Base-by-base conservation (phyloP, 352 stramenopile species). In the Phytopythium montanum region DNA sequence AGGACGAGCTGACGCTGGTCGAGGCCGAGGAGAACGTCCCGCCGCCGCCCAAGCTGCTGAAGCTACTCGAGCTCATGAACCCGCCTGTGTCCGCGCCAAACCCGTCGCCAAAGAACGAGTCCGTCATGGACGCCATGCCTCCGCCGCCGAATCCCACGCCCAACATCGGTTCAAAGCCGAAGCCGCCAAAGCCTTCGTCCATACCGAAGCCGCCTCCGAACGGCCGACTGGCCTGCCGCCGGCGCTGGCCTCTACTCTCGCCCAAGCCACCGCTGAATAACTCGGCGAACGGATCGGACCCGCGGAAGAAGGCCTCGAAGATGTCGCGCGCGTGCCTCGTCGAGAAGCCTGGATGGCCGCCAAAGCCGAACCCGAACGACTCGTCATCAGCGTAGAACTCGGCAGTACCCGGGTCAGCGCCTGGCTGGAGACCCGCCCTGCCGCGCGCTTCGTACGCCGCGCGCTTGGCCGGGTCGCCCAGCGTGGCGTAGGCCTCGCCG, bases 401-500 rank as follows among this genome's bases (percentile, higher is more conserved):
- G 13, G 39, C 19, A 19, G 21, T 19, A 2, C 6, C 19, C 3
- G 0, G 5, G 18, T 25, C n/a, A 14, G 28, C 46, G 13, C 49
- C 65, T 5, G 46, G n/a, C 16, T 61, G 42, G 3, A 78, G 48
- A 3, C 73, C 72, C 5, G 39, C 9, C 60, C 79, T 86, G 6
- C 76, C 77, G 39, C 66, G 76, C 19, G 56, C 56, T 51, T 90
- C 80, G 62, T 94, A 94, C 5, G 60, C 9, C 39, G 69, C 59
- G 2, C 84, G 68, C 59, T 90, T 89, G 39, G 77, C 75, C 9
- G 59, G 58, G 56, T 98, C 87, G 39, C 76, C 84, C 56, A 98
- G 66, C 28, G 94, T 75, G 49, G 94, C 88, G 62, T 98, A 98
- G 14, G 95, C 93, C 57, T 95, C 70, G 29, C 83, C 86, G 25